phyloP scores from a whole-genome alignment of 441 rosid genomes.

The Breynia disticha region DNA sequence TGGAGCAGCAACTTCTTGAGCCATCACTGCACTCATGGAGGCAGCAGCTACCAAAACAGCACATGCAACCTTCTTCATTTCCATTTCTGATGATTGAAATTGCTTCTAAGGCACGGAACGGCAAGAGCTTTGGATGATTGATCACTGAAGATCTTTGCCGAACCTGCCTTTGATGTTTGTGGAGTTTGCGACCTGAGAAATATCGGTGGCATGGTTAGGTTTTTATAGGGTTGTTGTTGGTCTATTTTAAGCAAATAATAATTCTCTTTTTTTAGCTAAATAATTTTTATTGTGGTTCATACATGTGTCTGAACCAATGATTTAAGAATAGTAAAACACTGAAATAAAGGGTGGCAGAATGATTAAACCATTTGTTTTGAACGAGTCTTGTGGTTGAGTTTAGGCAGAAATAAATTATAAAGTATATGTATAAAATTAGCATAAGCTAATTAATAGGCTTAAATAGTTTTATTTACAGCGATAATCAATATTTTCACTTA shows the following conservation, averaged over 20 bases:
- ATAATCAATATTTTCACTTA: no score
- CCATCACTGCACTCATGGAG: slow-evolving; percentile 47
- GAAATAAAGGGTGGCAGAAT: background rate
- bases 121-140: background rate
- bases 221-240: slow-evolving; percentile 4
- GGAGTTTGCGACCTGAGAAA: slow-evolving; percentile 18
- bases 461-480: no score
- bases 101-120: background rate
- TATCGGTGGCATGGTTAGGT: background rate
- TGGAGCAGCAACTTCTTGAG: slow-evolving; percentile 31
- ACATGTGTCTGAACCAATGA: background rate
- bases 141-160: slow-evolving; percentile 5
- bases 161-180: slow-evolving; percentile 10
- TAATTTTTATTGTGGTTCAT: background rate
- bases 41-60: slow-evolving; percentile 52
- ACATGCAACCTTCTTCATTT: slow-evolving; percentile 58
- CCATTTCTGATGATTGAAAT: slow-evolving; percentile 25
- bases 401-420: background rate
- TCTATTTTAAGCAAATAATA: slow-evolving; percentile 1
- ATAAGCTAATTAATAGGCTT: no score
- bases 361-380: background rate
- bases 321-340: background rate
- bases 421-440: no score
- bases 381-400: background rate
- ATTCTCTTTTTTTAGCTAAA: background rate